These are phyloP conservation scores for Panicum virgatum DNA, from an alignment of 202 grass and related monocot genomes.

Conservation along the genomic window DNA sequence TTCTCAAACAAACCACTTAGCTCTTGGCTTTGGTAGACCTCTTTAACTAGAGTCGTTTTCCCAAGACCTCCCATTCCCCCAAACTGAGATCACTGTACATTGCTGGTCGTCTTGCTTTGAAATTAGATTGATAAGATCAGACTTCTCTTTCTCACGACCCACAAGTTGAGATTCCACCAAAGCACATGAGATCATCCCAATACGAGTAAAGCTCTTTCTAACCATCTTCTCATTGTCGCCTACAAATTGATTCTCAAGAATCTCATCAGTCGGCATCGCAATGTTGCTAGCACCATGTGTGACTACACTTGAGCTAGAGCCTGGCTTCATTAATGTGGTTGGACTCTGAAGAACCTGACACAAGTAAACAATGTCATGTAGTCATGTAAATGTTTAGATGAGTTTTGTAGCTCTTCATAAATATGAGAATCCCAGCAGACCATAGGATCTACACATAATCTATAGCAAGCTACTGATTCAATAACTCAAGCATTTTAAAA, in stretches of 20 bases:
- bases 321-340: background rate
- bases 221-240: background rate
- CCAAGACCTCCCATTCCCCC: conserved; percentile 36
- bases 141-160: background rate
- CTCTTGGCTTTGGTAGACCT: background rate
- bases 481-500: no score
- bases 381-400: no score
- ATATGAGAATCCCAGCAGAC: no score
- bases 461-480: no score
- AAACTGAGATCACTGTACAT: background rate
- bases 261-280: background rate
- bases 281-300: background rate
- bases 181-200: background rate
- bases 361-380: background rate
- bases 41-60: conserved; percentile 17
- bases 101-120: background rate
- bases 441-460: no score
- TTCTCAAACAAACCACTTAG: background rate
- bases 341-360: background rate
- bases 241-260: background rate
- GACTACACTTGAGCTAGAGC: background rate
- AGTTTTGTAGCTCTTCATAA: no score
- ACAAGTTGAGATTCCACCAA: background rate
- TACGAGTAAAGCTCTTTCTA: background rate
- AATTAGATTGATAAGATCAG: background rate